These are phyloP conservation scores for Aureobasidium subglaciale DNA, from an alignment of 2,329 filamentous ascomycete genomes.

Conservation along the genomic window DNA sequence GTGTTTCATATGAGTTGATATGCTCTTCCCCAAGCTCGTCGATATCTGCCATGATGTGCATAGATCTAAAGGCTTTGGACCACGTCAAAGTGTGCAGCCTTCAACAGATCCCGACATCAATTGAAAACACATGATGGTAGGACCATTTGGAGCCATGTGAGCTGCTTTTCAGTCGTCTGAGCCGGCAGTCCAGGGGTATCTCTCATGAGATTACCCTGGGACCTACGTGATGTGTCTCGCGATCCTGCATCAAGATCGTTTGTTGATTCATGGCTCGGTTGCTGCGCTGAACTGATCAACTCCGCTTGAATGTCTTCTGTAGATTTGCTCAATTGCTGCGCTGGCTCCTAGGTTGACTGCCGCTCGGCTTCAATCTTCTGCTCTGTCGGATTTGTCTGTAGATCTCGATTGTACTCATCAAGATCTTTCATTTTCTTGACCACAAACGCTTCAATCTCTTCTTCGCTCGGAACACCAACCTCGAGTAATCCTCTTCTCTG, in stretches of 20 bases:
- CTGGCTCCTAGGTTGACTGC: too few relatives aligned
- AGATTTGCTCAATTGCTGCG: too few relatives aligned
- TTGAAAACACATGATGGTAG: background rate
- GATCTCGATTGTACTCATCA: background rate
- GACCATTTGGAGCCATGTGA: background rate
- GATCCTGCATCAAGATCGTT: too few relatives aligned
- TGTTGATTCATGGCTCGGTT: too few relatives aligned
- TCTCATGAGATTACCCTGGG: background rate
- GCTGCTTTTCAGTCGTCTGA: background rate
- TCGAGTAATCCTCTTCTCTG: background rate
- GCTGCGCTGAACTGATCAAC: too few relatives aligned
- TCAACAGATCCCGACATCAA: background rate
- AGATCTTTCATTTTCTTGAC: background rate
- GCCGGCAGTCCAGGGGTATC: background rate
- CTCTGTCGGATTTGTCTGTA: background rate
- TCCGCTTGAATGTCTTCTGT: too few relatives aligned
- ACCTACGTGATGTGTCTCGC: too few relatives aligned
- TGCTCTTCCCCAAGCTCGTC: too few relatives aligned
- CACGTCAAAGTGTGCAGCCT: too few relatives aligned
- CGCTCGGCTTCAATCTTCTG: background rate
- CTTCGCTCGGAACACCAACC: background rate
- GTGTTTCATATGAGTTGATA: too few relatives aligned
- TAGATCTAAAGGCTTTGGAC: too few relatives aligned
- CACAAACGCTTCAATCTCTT: background rate
- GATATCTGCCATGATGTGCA: too few relatives aligned